Percentiles rank a stretch among this genome's conserved stretches.
Evolutionary conservation across 202 grass and related monocot genomes (phyloP).

Genomic region (Elaeis oleifera): DNA sequence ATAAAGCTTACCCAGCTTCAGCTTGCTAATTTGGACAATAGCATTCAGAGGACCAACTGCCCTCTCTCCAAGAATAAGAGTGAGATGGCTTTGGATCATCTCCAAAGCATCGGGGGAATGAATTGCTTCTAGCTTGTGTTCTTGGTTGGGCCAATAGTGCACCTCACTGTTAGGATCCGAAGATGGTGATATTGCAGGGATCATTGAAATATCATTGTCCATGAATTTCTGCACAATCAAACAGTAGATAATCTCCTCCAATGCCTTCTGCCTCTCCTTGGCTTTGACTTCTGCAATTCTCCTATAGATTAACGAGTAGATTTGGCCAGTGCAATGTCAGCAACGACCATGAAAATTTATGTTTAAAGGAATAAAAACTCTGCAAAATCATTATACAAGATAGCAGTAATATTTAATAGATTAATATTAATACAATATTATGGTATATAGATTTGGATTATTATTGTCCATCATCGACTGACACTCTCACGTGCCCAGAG

Average conservation of each 20-base stretch:
- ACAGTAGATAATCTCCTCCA: slow-evolving; percentile 96
- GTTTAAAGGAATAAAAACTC: not conserved
- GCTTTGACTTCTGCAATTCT: slow-evolving; percentile 98
- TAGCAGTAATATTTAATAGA: too few relatives aligned
- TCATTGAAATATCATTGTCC: slow-evolving; percentile 71
- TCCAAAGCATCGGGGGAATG: slow-evolving; percentile 77
- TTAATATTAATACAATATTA: too few relatives aligned
- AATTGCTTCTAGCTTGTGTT: slow-evolving; percentile 66
- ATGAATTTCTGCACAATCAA: slow-evolving; percentile 77
- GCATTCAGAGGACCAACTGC: slow-evolving; percentile 44
- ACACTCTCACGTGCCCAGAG: too few relatives aligned
- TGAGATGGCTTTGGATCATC: slow-evolving; percentile 86
- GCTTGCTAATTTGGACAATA: slow-evolving; percentile 80
- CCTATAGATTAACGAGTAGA: slow-evolving; percentile 33
- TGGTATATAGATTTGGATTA: too few relatives aligned
- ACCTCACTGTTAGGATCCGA: slow-evolving; percentile 45
- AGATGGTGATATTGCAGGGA: slow-evolving; percentile 44
- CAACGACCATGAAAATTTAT: not conserved
- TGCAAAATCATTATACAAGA: not conserved
- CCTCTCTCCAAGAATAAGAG: slow-evolving; percentile 79
- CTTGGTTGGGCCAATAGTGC: slow-evolving; percentile 53
- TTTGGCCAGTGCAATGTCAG: not conserved
- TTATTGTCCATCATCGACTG: too few relatives aligned
- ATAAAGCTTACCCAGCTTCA: slow-evolving; percentile 95
- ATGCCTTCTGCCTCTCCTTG: slow-evolving; percentile 62